Conservation (phyloP, 148 eudicot species). For the Gaultheria prostrata region DNA sequence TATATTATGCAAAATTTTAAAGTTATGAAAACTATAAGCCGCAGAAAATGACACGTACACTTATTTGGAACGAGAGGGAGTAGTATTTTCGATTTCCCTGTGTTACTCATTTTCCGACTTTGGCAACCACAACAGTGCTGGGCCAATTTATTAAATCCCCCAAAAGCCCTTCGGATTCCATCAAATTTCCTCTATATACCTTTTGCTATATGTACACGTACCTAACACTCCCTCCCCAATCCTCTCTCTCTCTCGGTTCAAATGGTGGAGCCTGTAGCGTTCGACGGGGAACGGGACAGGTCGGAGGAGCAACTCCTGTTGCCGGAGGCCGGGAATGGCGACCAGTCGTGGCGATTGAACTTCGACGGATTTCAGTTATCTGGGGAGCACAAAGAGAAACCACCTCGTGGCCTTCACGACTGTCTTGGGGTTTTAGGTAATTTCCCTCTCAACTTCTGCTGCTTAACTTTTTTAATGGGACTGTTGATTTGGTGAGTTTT, state of each 20-base stretch:
- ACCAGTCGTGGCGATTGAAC: slow-evolving; percentile 64
- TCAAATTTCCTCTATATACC: slow-evolving; percentile 3
- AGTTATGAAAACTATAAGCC: neutral
- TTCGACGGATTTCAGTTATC: slow-evolving; percentile 48
- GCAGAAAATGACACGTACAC: too few species aligned
- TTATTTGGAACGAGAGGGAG: too few species aligned
- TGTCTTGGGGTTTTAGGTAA: slow-evolving; percentile 70
- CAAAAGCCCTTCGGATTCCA: neutral
- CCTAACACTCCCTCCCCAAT: neutral
- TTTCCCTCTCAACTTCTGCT: neutral
- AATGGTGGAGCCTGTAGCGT: slow-evolving; percentile 43
- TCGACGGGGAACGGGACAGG: slow-evolving; percentile 28
- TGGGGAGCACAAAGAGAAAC: slow-evolving; percentile 53
- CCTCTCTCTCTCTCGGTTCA: neutral
- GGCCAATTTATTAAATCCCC: neutral
- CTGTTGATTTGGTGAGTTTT: neutral
- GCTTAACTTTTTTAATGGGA: neutral
- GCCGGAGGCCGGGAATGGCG: slow-evolving; percentile 22
- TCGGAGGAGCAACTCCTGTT: slow-evolving; percentile 44
- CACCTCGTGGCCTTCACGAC: slow-evolving; percentile 59
- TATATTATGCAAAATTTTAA: too few species aligned
- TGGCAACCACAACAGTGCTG: neutral
- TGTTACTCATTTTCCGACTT: neutral
- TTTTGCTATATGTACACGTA: neutral
- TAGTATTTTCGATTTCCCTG: neutral